Evolutionary conservation across 805 yeast species (phyloP), one percentile per base, ranked within the genome.

Genomic region (Novakomyces olei): DNA sequence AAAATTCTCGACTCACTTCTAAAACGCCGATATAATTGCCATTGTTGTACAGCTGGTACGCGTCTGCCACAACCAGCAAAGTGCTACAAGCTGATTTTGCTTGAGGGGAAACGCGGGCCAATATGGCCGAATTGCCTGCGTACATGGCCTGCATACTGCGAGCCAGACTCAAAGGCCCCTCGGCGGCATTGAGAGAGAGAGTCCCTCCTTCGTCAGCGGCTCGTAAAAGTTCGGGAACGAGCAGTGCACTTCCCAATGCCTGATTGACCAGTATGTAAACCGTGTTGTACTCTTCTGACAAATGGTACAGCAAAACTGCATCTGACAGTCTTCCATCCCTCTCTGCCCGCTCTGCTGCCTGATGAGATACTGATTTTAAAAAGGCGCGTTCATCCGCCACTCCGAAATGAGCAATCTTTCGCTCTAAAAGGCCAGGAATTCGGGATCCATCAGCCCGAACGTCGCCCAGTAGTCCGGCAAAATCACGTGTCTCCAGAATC

Each of bases 281-380:
- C 19, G 75, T 71, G 46, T 76, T 75, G 49, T 75, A 75, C 42
- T 83, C 92, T 52, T 78, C 91, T 30, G 92, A 69, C 41, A 85
- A 63, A 53, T 83, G 93, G 49, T 78, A 85, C 34, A 88, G 61
- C 36, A 78, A 58, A 38, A 88, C 64, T 14, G 94, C 78, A 47
- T 88, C 96, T 39, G 73, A 69, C 9, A 69, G 62, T 46, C 92
- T 65, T 5, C 95, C 95, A 45, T 83, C 96, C 42, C 79, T 88
- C 44, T 78, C 88, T 10, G 94, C 92, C 42, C 69, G 69, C 28
- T 62, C 62, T 3, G 95, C 95, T 19, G 92, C 81, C 37, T 69
- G 70, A 47, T 76, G 91, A 3, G 88, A 72, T 27, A 85, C 80
- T 37, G 66, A 65, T 39, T 61, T 63, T 41, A 77, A 57, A 46